These are phyloP conservation scores for Allium sativum DNA, from an alignment of 106 monocot species.

Conservation along the genomic window DNA sequence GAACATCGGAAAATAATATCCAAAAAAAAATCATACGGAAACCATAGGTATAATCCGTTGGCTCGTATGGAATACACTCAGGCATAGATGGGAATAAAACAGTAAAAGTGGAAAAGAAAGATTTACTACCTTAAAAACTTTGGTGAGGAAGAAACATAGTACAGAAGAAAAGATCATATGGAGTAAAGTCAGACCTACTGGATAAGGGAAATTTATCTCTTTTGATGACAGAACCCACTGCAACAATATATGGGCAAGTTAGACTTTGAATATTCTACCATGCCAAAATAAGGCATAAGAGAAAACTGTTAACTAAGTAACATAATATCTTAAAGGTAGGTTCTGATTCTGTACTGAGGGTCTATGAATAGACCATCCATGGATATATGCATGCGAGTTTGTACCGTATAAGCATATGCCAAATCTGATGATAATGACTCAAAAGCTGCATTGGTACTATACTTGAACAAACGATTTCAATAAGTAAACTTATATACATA, in stretches of 20 bases:
- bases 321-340: too few species aligned
- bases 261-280: not conserved
- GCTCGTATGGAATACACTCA: conserved; percentile 4
- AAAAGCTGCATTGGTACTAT: too few species aligned
- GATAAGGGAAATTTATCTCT: conserved; percentile 92
- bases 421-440: too few species aligned
- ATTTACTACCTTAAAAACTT: conserved; percentile 72
- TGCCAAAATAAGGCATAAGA: too few species aligned
- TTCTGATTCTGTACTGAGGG: too few species aligned
- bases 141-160: conserved; percentile 62
- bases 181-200: conserved; percentile 79
- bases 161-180: conserved; percentile 96
- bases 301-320: too few species aligned
- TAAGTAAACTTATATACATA: too few species aligned
- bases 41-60: not conserved
- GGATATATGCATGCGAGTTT: too few species aligned
- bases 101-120: conserved; percentile 1
- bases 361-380: too few species aligned
- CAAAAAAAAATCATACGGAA: not conserved
- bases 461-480: too few species aligned
- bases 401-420: too few species aligned
- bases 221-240: conserved; percentile 98
- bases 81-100: conserved; percentile 1
- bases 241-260: conserved; percentile 4
- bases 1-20: not conserved